Conservation (phyloP, 2,329 filamentous ascomycete species). For the Truncatella angustata region DNA sequence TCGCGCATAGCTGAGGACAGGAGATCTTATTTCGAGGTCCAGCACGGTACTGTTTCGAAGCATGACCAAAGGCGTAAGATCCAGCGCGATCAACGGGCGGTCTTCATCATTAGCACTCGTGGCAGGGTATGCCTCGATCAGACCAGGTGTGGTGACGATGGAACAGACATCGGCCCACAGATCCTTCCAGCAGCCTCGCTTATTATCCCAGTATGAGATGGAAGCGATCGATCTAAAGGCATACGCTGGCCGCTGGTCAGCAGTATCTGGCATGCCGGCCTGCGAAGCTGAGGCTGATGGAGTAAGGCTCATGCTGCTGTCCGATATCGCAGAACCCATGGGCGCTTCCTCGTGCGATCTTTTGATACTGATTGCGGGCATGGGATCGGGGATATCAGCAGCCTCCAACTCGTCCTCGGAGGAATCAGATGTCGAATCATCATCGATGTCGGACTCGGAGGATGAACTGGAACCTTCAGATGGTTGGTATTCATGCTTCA, state of each 20-base stretch:
- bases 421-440: slow-evolving; percentile 42
- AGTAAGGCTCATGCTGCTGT: slow-evolving; percentile 57
- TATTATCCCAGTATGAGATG: slow-evolving; percentile 63
- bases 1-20: slow-evolving; percentile 58
- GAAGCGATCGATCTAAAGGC: slow-evolving; percentile 48
- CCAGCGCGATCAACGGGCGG: slow-evolving; percentile 63
- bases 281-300: slow-evolving; percentile 85
- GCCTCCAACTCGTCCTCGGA: slow-evolving; percentile 60
- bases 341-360: slow-evolving; percentile 27
- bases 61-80: slow-evolving; percentile 87
- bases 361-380: slow-evolving; percentile 57
- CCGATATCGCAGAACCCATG: slow-evolving; percentile 41
- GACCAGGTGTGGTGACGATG: slow-evolving; percentile 55
- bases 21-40: slow-evolving; percentile 91
- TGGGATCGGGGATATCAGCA: slow-evolving; percentile 57
- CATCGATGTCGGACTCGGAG: slow-evolving; percentile 44
- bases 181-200: slow-evolving; percentile 59
- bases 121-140: slow-evolving; percentile 56
- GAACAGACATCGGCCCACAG: slow-evolving; percentile 50
- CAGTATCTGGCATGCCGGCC: slow-evolving; percentile 52
- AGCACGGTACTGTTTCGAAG: slow-evolving; percentile 87
- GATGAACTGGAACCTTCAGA: slow-evolving; percentile 57
- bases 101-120: slow-evolving; percentile 34
- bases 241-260: slow-evolving; percentile 38
- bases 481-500: slow-evolving; percentile 96